phyloP scores from a whole-genome alignment of 2,329 filamentous ascomycete genomes.

The Sporothrix dimorphospora region DNA sequence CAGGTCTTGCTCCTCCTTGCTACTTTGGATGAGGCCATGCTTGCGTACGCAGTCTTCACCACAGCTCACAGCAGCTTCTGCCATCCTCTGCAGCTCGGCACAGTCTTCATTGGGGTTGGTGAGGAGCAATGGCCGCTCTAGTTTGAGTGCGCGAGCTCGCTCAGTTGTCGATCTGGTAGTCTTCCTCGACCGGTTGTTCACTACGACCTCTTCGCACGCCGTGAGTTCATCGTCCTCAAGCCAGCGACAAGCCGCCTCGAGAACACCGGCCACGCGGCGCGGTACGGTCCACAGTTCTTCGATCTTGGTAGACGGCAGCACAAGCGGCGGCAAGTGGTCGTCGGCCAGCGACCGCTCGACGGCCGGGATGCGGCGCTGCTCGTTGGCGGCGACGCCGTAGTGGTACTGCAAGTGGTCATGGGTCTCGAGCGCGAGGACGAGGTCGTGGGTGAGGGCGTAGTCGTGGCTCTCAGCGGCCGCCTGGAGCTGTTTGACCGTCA shows the following conservation, averaged over 20 bases:
- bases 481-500: background rate
- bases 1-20: background rate
- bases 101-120: constrained; percentile 29
- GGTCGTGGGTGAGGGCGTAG: constrained; percentile 26
- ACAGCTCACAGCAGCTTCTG: background rate
- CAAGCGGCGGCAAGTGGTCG: constrained; percentile 20
- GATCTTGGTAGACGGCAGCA: constrained; percentile 1
- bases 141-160: background rate
- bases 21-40: background rate
- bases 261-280: constrained; percentile 2
- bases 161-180: no score
- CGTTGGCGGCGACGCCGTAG: background rate
- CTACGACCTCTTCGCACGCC: background rate
- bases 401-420: constrained; percentile 27
- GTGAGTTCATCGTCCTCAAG: background rate
- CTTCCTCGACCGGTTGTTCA: background rate
- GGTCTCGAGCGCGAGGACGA: constrained; percentile 25
- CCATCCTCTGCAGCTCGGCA: constrained; percentile 14
- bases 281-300: constrained; percentile 30
- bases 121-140: constrained; percentile 28
- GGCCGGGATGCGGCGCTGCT: background rate
- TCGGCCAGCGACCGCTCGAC: constrained; percentile 9
- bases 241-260: constrained; percentile 20
- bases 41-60: background rate
- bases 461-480: constrained; percentile 8